A percentile compares a stretch with the other conserved stretches of the same genome.
Conservation (phyloP, 2,329 filamentous ascomycete species). For the Phyllosticta paracitricarpa region DNA sequence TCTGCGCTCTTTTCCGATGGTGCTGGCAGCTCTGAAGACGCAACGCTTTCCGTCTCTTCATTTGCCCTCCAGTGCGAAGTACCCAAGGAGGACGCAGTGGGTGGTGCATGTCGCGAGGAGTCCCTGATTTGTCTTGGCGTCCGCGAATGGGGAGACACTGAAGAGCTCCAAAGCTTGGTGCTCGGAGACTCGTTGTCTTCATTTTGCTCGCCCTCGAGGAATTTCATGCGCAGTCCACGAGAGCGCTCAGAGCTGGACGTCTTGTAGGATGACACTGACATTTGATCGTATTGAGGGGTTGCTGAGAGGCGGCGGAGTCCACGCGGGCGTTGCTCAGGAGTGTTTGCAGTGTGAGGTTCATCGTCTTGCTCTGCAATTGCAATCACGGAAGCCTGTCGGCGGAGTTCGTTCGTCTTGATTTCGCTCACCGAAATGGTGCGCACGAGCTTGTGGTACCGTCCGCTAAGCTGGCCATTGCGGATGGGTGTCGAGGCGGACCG, state of each 20-base stretch:
- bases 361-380: not conserved
- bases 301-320: constrained; percentile 1
- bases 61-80: not conserved
- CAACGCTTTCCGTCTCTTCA: not conserved
- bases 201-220: not conserved
- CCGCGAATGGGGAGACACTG: not conserved
- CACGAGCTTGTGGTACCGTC: constrained; percentile 2
- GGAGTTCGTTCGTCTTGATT: not conserved
- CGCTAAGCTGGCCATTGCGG: not conserved
- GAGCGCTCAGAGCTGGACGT: constrained; percentile 1
- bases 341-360: not conserved
- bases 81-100: not conserved
- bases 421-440: constrained; percentile 7
- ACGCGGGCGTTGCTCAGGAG: not conserved
- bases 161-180: not conserved
- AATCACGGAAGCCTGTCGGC: not conserved
- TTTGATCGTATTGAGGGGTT: not conserved
- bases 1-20: not conserved
- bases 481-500: not conserved
- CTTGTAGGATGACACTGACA: not conserved
- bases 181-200: not conserved
- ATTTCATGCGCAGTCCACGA: not conserved
- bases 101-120: not conserved
- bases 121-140: not conserved
- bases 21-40: not conserved